Base-by-base conservation (phyloP, 1,284 basidiomycete genomes). In the Lignosus rhinocerotis region DNA sequence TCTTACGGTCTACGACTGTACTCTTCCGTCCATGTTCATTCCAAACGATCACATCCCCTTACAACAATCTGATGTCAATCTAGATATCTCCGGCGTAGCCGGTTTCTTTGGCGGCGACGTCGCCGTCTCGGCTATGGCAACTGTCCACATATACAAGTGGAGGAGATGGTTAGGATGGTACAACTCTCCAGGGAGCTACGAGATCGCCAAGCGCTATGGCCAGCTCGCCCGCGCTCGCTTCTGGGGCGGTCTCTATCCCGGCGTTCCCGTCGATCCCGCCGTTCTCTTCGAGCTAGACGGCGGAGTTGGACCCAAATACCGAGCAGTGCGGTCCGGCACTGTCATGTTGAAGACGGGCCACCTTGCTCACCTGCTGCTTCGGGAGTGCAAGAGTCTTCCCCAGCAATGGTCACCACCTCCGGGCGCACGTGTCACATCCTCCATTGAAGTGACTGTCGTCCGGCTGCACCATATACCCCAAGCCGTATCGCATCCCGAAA, bases 231-330 rank as follows among this genome's bases (percentile, higher is more conserved):
- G 44, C 2, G 41, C 51, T 3, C 56, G 56, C 14, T 2, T 53
- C 14, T 58, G 45, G 41, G 31, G 39, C 30, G 56, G 56, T 25
- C 58, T 65, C 36, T 65, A 60, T 34, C 63, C 63, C 3, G 63
- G 61, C 1, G 49, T 57, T 48, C 52, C 53, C 36, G 59, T 58
- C 50, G 59, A 65, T 25, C 63, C 63, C 17, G 61, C 63, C 12
- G 52, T 54, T 14, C 59, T 65, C n/a, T 65, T 65, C 53, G 63
- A 56, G 31, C 60, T 62, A 19, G 56, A 65, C 33, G 59, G 60
- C 10, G 53, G 19, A 14, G 41, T 47, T 6, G 63, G 63, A 8
- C 63, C 61, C 12, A 53, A 44, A 31, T 65, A 61, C 42, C 62
- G 52, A 6, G 63, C 51, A 2, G 52, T 57, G 8, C 61, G 53